Evolutionary conservation across 2,329 filamentous ascomycete genomes (phyloP).

Genomic region (Ophiostoma himal-ulmi): DNA sequence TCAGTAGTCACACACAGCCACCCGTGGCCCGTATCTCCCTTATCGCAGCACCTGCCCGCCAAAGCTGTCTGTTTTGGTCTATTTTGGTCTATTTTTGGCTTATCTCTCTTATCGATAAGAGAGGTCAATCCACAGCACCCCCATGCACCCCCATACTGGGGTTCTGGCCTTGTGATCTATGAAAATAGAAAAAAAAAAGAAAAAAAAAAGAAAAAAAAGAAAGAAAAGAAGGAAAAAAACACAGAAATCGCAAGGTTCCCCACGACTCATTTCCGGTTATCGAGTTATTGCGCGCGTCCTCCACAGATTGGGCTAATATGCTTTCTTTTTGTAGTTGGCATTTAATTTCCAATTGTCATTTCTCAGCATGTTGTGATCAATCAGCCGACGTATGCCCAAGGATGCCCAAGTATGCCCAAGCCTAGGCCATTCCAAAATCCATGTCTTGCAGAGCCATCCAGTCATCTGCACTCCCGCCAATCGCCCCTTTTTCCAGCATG

Average conservation of each 20-base stretch:
- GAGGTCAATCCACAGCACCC: background rate
- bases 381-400: background rate
- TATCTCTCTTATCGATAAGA: background rate
- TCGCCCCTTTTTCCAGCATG: background rate
- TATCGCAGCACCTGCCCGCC: background rate
- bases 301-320: background rate
- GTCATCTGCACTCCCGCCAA: background rate
- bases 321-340: background rate
- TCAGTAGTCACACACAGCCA: background rate
- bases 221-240: background rate
- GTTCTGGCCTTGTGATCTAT: background rate
- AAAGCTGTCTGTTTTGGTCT: background rate
- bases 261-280: constrained; percentile 2
- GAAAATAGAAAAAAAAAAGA: background rate
- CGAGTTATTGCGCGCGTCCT: background rate
- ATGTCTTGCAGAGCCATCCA: constrained; percentile 14
- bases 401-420: background rate
- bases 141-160: background rate
- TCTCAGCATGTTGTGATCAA: background rate
- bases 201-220: too few species aligned
- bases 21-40: background rate
- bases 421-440: constrained; percentile 11
- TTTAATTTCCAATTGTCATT: background rate
- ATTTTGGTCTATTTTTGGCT: background rate
- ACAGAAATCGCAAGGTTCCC: background rate